Conservation (phyloP, 169 alveolate genomes). For the Plasmodium chabaudi region DNA sequence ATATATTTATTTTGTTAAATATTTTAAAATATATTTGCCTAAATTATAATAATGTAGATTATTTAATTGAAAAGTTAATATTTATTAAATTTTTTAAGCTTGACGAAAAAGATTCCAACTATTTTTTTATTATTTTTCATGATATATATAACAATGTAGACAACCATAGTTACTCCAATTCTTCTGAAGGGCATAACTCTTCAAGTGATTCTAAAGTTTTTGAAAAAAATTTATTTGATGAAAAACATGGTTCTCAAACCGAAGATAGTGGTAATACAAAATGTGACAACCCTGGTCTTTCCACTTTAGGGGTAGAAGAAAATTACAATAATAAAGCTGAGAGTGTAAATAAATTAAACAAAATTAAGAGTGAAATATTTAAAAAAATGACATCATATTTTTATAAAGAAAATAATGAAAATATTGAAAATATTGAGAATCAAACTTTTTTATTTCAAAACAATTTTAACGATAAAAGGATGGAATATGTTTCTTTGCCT, state of each 20-base stretch:
- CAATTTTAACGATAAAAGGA: background rate
- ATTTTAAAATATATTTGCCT: constrained; percentile 26
- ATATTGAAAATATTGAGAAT: constrained; percentile 19
- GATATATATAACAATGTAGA: constrained; percentile 39
- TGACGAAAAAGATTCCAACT: constrained; percentile 55
- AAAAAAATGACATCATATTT: constrained; percentile 5
- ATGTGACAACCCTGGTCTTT: no score
- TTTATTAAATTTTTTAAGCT: constrained; percentile 48
- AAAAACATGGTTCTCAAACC: background rate
- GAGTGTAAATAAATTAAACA: background rate
- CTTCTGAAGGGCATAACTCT: no score
- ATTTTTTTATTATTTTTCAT: constrained; percentile 43
- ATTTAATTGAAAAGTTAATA: constrained; percentile 24
- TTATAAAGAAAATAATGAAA: background rate
- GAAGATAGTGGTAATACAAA: no score
- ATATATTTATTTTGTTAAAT: constrained; percentile 30
- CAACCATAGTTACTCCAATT: no score
- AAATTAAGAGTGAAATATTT: background rate
- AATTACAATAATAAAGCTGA: background rate
- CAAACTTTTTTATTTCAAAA: constrained; percentile 16
- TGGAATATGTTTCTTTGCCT: background rate
- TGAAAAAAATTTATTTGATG: no score
- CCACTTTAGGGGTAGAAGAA: background rate
- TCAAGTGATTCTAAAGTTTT: no score
- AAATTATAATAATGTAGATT: constrained; percentile 19